Evolutionary conservation across 768 basidiomycete genomes (phyloP), one percentile per base, ranked within the genome.

Genomic region (Pleurotus pulmonarius): DNA sequence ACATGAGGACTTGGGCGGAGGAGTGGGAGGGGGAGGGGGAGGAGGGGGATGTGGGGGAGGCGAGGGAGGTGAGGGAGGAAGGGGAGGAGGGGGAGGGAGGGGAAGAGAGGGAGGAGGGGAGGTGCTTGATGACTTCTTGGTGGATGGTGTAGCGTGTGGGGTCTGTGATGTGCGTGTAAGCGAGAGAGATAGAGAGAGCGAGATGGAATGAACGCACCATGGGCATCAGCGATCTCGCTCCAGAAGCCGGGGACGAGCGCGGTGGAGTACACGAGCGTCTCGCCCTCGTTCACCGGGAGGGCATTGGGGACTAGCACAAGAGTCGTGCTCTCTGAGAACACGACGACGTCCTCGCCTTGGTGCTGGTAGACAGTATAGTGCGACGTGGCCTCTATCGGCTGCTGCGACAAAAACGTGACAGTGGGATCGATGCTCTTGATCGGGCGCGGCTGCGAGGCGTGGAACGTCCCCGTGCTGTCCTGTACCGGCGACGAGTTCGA

Each of bases 71-170:
- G 4, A 8, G 29, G 1, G 29, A 11, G 9, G 29, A 11, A 3
- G 29, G 29, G 29, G 29, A 34, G 8, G 29, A 11, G 3, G 29
- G 29, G 1, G 29, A 11, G 29, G 29, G 3, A 8, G 4, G 11
- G 22, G 69, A 59, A 5, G 64, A 59, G 18, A 67, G 45, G 61
- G 64, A 25, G 73, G 62, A 22, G 63, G 61, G 34, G 70, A 65
- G 44, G 73, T 70, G 56, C 73, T 39, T 22, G 43, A 53, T n/a
- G 46, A 90, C 83, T 49, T 86, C 81, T 64, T 90, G 88, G 43
- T 82, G 70, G 63, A 90, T 87, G 2, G 79, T 82, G 67, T 80
- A 90, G 55, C 78, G 69, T 3, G 85, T 82, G 18, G 86, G 85
- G 68, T 90, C 88, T 90, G 58, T 34, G 3, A 12, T 8, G 4